Evolutionary conservation across 495 filamentous ascomycete species (phyloP).

Genomic region (Aspergillus hancockii): DNA sequence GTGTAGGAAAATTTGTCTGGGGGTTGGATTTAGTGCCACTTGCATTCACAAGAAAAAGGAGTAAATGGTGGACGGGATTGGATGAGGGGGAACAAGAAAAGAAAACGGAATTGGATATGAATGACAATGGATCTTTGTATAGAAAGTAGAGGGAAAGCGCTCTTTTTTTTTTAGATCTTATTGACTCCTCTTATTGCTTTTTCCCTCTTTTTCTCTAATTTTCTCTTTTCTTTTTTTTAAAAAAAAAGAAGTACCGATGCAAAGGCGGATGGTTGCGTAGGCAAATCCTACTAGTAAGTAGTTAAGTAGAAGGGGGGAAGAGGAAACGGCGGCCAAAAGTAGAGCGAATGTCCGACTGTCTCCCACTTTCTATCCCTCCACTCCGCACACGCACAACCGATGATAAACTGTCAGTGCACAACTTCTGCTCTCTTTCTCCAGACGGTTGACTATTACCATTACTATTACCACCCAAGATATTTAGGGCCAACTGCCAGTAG

Average conservation of each 20-base stretch:
- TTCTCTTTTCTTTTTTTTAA: slow-evolving; percentile 16
- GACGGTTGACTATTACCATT: slow-evolving; percentile 7
- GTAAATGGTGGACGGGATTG: slow-evolving; percentile 6
- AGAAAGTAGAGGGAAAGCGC: slow-evolving; percentile 8
- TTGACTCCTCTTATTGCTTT: slow-evolving; percentile 10
- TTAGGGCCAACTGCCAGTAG: background rate
- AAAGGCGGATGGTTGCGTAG: slow-evolving; percentile 34
- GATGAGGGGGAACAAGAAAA: slow-evolving; percentile 9
- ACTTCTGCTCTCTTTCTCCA: background rate
- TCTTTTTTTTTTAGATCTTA: slow-evolving; percentile 11
- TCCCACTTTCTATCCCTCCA: background rate
- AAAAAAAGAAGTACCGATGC: slow-evolving; percentile 8
- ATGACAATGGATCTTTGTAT: slow-evolving; percentile 2
- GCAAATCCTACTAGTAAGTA: slow-evolving; percentile 3
- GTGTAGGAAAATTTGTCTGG: slow-evolving; percentile 5
- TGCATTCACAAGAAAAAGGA: slow-evolving; percentile 16
- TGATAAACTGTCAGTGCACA: background rate
- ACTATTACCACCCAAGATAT: background rate
- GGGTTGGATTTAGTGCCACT: slow-evolving; percentile 9
- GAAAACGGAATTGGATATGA: slow-evolving; percentile 15
- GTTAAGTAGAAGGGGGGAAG: slow-evolving; percentile 5
- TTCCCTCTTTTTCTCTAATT: slow-evolving; percentile 15
- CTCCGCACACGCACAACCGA: slow-evolving; percentile 6
- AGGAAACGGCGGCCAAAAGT: slow-evolving; percentile 15
- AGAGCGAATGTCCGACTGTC: slow-evolving; percentile 3